Conservation (phyloP, 306 rosid genomes). For the Arachis stenosperma region DNA sequence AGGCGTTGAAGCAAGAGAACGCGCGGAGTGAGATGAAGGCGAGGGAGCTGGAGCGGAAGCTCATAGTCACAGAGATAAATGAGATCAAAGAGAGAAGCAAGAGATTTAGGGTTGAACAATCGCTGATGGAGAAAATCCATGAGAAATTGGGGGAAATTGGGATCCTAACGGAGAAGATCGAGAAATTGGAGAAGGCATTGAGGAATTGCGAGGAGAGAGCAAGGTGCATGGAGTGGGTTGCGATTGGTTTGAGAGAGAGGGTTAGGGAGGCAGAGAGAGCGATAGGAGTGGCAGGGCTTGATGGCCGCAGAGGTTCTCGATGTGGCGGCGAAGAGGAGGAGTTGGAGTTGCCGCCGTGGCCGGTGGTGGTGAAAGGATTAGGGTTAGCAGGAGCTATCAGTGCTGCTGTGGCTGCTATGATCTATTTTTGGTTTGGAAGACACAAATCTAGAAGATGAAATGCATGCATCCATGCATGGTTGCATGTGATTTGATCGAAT, state of each 20-base stretch:
- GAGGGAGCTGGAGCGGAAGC: constrained; percentile 73
- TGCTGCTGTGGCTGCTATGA: constrained; percentile 41
- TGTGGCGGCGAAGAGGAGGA: constrained; percentile 33
- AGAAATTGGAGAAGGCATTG: constrained; percentile 45
- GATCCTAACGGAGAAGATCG: constrained; percentile 39
- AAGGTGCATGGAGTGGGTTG: constrained; percentile 46
- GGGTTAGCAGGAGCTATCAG: constrained; percentile 60
- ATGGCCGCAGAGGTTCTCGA: constrained; percentile 28
- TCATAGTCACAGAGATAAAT: constrained; percentile 58
- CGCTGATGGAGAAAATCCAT: constrained; percentile 57
- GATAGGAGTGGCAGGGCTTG: constrained; percentile 42
- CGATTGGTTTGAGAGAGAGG: constrained; percentile 52
- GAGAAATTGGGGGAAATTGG: constrained; percentile 61
- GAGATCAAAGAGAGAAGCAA: constrained; percentile 74
- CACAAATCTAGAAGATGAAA: constrained; percentile 35
- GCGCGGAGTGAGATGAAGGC: constrained; percentile 62
- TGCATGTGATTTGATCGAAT: no score
- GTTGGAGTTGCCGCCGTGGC: constrained; percentile 48
- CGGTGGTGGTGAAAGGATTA: constrained; percentile 38
- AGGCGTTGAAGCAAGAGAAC: constrained; percentile 46
- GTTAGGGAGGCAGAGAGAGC: constrained; percentile 46
- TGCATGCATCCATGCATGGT: no score
- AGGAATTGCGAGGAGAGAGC: constrained; percentile 46
- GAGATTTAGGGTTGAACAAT: constrained; percentile 65
- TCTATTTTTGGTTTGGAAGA: constrained; percentile 50